Percentiles rank a stretch among this genome's conserved stretches.
phyloP scores from a whole-genome alignment of 108 stramenopile species.

The Nitzschia palea region DNA sequence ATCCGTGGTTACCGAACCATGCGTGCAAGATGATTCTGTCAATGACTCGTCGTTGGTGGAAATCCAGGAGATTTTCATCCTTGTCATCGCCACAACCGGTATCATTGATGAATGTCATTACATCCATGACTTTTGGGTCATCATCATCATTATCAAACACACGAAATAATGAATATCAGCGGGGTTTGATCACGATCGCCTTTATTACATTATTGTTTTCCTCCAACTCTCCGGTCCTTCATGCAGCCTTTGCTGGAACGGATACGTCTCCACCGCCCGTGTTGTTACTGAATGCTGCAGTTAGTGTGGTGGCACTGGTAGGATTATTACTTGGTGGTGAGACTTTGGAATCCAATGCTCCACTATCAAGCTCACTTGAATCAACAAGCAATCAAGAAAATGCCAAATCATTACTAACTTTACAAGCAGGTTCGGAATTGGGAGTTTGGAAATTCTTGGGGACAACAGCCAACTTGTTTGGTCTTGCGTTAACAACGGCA shows the following conservation, averaged over 20 bases:
- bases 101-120: neutral
- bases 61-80: too few species aligned
- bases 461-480: constrained; percentile 74
- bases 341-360: constrained; percentile 38
- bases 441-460: constrained; percentile 70
- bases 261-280: constrained; percentile 34
- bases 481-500: constrained; percentile 67
- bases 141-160: neutral
- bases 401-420: constrained; percentile 15
- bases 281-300: constrained; percentile 67
- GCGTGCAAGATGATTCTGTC: too few species aligned
- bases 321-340: constrained; percentile 55
- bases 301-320: constrained; percentile 54
- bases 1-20: too few species aligned
- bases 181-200: constrained; percentile 64
- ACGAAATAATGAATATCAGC: constrained; percentile 33
- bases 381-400: neutral
- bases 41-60: too few species aligned
- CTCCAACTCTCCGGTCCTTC: constrained; percentile 65
- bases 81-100: too few species aligned
- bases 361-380: constrained; percentile 39
- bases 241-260: constrained; percentile 54
- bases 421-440: constrained; percentile 43
- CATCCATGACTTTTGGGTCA: neutral
- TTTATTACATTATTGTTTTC: constrained; percentile 72